These are phyloP conservation scores for Amborella trichopoda DNA, from an alignment of 164 flowering plant species.

Conservation along the genomic window DNA sequence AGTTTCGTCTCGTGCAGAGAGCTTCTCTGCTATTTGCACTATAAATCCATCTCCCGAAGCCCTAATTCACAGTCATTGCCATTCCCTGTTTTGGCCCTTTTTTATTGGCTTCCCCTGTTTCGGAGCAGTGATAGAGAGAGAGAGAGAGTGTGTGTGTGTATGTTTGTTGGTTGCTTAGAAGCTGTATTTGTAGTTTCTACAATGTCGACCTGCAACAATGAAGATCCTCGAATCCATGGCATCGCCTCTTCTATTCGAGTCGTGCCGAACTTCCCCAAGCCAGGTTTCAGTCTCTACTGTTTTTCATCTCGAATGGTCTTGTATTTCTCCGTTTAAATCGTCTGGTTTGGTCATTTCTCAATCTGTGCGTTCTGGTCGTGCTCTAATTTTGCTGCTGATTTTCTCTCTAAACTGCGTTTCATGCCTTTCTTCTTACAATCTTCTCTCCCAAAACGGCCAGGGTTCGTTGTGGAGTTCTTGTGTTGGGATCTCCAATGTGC, in stretches of 20 bases:
- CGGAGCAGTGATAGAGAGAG: background rate
- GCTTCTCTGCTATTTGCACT: background rate
- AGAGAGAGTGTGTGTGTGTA: background rate
- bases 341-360: too few species aligned
- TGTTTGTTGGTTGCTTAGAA: background rate
- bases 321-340: too few species aligned
- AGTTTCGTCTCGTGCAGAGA: conserved; percentile 1
- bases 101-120: too few species aligned
- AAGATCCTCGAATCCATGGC: conserved; percentile 63
- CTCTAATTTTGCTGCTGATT: too few species aligned
- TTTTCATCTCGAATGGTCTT: background rate
- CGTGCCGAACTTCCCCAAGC: conserved; percentile 80
- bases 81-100: background rate
- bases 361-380: too few species aligned
- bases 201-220: conserved; percentile 48
- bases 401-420: too few species aligned
- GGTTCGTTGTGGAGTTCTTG: too few species aligned
- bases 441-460: too few species aligned
- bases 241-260: conserved; percentile 69
- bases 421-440: too few species aligned
- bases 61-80: background rate
- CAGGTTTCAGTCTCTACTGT: conserved; percentile 26
- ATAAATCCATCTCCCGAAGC: background rate
- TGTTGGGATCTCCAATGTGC: too few species aligned
- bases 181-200: conserved; percentile 11